Evolutionary conservation across 495 filamentous ascomycete genomes (phyloP), one percentile per base, ranked within the genome.

Genomic region (Penicillium ochrochloron): DNA sequence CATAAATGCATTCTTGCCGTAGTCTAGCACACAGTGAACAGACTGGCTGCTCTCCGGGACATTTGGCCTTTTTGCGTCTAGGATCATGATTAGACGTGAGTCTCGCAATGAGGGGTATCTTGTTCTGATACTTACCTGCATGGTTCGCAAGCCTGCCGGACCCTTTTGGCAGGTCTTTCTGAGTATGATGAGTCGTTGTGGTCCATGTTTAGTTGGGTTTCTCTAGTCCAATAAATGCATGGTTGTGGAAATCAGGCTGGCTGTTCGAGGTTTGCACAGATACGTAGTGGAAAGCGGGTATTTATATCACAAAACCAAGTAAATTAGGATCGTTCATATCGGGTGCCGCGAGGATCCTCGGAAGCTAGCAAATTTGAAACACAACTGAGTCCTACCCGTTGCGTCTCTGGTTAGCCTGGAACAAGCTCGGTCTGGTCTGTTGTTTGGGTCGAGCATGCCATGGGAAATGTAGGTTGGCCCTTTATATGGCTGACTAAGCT

Each of bases 41-140:
- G 29, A 76, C 62, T 5, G 81, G 81, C 41, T 82, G 80, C 63
- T 82, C 81, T 25, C 81, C 81, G 5, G 79, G 77, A 39, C 81
- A 83, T 73, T 77, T 79, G 21, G 80, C 77, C 60, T 83, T 83
- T 60, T 83, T 83, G 33, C 81, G 76, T 55, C 81, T 83, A 39
- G 17, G 12, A 52, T 31, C 10, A 35, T 37, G 17, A 55, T 71
- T 14, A 75, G 62, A 23, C 50, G 8, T 12, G n/a, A 19, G 37
- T 12, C 25, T 66, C 21, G 34, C 55, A 27, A 19, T 33, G 4
- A 35, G 57, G 35, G 15, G 35, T 27, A 7, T 29, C 2, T 17
- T 10, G 10, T 21, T 27, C n/a, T 41, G 34, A 39, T 6, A 10
- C 70, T 65, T 11, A 82, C 80, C 80, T 76, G 75, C 80, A 83